Percentiles rank a stretch among this genome's conserved stretches.
Conservation (phyloP, 108 stramenopile genomes). For the Skeletonema menzelii region DNA sequence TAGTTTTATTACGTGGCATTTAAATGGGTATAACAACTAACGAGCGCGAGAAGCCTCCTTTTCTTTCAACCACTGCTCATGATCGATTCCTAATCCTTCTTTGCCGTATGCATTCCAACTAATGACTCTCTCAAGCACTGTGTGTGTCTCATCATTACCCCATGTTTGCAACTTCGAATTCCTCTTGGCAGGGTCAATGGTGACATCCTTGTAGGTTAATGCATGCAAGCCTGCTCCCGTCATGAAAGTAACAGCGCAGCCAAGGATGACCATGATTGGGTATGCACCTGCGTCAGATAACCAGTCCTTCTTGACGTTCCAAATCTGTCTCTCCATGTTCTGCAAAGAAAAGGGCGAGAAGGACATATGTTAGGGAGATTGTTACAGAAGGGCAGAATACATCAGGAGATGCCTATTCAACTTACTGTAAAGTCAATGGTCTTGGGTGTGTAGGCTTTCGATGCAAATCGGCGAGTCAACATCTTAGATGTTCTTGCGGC, state of each 20-base stretch:
- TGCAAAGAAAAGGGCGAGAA: background rate
- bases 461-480: constrained; percentile 17
- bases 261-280: constrained; percentile 68
- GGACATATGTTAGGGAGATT: background rate
- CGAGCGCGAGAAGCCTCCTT: constrained; percentile 33
- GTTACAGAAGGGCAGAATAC: background rate
- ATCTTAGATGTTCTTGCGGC: constrained; percentile 12
- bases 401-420: background rate
- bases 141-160: constrained; percentile 31
- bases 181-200: constrained; percentile 52
- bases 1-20: too few species aligned
- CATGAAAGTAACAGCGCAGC: constrained; percentile 56
- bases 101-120: constrained; percentile 26
- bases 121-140: constrained; percentile 14
- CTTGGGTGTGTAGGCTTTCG: constrained; percentile 20
- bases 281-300: constrained; percentile 66
- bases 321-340: constrained; percentile 29
- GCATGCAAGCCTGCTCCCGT: constrained; percentile 55
- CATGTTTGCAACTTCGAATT: constrained; percentile 43
- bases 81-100: constrained; percentile 71
- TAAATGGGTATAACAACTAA: background rate
- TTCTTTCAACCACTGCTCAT: constrained; percentile 63
- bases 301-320: constrained; percentile 48
- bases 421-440: constrained; percentile 30
- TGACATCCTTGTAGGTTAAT: constrained; percentile 65